These are phyloP conservation scores for Sporothrix pseudoabietina DNA, from an alignment of 2,329 filamentous ascomycete genomes.

Conservation along the genomic window DNA sequence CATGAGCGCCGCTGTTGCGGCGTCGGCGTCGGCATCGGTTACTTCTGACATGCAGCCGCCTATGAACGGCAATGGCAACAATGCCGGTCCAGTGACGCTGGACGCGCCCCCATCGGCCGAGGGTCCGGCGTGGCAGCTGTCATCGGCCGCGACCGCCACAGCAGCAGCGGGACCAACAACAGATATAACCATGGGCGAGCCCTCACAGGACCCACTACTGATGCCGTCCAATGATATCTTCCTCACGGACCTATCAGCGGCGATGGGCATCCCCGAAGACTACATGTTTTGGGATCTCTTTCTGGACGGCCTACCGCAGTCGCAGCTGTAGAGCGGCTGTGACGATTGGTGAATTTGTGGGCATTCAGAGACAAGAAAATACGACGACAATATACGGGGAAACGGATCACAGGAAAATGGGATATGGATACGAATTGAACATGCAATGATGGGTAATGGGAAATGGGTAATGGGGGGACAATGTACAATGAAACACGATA, in stretches of 20 bases:
- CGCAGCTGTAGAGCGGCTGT: background rate
- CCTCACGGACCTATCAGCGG: conserved; percentile 26
- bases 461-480: background rate
- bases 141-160: background rate
- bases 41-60: no score
- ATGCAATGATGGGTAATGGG: background rate
- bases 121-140: conserved; percentile 11
- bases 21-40: background rate
- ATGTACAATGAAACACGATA: background rate
- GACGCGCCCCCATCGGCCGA: background rate
- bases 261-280: conserved; percentile 30
- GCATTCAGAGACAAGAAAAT: background rate
- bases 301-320: conserved; percentile 2
- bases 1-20: background rate
- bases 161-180: background rate
- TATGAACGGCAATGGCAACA: no score
- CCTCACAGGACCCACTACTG: background rate
- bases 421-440: background rate
- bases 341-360: background rate
- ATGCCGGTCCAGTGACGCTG: conserved; percentile 6
- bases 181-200: conserved; percentile 22
- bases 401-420: background rate
- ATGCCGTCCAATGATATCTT: conserved; percentile 11
- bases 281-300: conserved; percentile 32
- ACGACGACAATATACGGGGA: background rate